Evolutionary conservation across 2,329 filamentous ascomycete genomes (phyloP).

Genomic region (Colletotrichum sublineola): DNA sequence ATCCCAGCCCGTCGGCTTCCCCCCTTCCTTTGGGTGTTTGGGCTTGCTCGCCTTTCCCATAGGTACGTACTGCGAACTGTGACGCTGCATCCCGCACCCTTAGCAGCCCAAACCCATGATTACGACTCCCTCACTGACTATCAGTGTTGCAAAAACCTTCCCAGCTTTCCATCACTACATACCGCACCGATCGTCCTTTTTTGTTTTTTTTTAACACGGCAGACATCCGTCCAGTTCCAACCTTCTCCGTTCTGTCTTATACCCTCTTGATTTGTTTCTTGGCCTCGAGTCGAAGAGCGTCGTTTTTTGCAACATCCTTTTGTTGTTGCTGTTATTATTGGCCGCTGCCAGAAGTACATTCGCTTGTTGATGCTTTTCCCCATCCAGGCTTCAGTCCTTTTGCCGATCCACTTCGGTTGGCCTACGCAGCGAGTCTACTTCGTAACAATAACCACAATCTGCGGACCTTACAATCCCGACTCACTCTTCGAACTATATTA

Average conservation of each 20-base stretch:
- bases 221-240: conserved; percentile 17
- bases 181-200: conserved; percentile 22
- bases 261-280: conserved; percentile 35
- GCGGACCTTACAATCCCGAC: not conserved
- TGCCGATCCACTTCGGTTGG: conserved; percentile 24
- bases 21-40: not conserved
- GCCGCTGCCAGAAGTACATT: conserved; percentile 16
- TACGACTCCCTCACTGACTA: conserved; percentile 15
- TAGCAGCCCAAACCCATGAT: conserved; percentile 5
- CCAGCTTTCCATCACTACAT: conserved; percentile 15
- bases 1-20: conserved; percentile 23
- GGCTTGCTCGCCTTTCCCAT: not conserved
- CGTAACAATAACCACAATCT: not conserved
- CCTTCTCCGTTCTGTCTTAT: conserved; percentile 34
- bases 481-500: not conserved
- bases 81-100: not conserved
- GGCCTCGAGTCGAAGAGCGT: conserved; percentile 4
- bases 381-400: conserved; percentile 28
- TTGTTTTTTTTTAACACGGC: not conserved
- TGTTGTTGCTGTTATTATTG: conserved; percentile 7
- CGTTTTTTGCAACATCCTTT: conserved; percentile 15
- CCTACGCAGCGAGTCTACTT: conserved; percentile 15
- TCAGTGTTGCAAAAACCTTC: conserved; percentile 10
- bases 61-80: not conserved
- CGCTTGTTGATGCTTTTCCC: conserved; percentile 18